phyloP scores from a whole-genome alignment of 2,329 filamentous ascomycete species.

The Botrytis byssoidea region DNA sequence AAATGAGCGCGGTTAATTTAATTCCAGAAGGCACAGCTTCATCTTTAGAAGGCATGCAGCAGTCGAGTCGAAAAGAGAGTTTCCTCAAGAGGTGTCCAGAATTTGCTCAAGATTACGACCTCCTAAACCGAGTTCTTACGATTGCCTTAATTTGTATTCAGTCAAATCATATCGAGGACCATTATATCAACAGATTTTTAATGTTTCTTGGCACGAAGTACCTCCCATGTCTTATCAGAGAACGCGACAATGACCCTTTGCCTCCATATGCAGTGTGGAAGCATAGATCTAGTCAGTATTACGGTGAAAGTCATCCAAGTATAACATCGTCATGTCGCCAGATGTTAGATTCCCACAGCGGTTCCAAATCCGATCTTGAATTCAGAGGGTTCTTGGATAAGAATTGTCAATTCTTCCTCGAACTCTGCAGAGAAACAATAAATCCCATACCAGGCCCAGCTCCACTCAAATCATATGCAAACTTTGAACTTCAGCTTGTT shows the following conservation, averaged over 20 bases:
- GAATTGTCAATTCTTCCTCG: neutral
- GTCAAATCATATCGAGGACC: neutral
- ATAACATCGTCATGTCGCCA: fast-evolving
- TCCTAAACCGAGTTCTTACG: neutral
- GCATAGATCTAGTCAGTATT: fast-evolving
- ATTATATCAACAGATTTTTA: fast-evolving
- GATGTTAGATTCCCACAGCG: neutral
- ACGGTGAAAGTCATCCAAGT: fast-evolving
- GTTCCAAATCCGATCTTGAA: neutral
- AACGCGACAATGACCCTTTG: neutral
- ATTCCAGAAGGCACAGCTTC: neutral
- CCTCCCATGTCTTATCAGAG: neutral
- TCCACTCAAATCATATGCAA: neutral
- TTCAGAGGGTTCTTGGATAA: neutral
- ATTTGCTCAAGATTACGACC: fast-evolving
- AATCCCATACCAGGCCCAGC: neutral
- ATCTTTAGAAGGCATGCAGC: fast-evolving
- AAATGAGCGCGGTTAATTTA: neutral
- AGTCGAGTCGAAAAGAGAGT: fast-evolving
- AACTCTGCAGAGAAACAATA: neutral
- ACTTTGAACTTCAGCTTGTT: neutral
- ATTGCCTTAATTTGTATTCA: neutral
- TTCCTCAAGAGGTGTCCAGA: fast-evolving
- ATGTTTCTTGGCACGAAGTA: neutral
- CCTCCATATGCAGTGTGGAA: neutral